phyloP scores from a whole-genome alignment of 2,329 filamentous ascomycete species.

The Taxawa tesnikishii region DNA sequence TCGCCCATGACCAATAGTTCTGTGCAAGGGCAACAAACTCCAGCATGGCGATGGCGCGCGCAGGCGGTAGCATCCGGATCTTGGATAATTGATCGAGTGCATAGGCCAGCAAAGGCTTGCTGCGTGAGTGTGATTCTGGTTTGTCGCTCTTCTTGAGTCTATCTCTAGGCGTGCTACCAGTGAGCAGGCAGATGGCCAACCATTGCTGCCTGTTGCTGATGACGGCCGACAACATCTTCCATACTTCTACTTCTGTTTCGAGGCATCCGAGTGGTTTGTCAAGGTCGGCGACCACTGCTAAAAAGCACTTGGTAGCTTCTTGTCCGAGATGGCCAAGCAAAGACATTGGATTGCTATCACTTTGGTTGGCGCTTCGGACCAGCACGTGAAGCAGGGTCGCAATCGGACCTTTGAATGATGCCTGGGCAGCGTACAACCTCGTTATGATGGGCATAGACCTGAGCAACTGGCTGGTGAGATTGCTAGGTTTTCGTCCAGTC shows the following conservation, averaged over 20 bases:
- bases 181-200: slow-evolving; percentile 88
- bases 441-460: slow-evolving; percentile 66
- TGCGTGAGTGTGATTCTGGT: slow-evolving; percentile 30
- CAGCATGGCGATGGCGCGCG: slow-evolving; percentile 61
- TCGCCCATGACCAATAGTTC: slow-evolving; percentile 93
- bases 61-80: slow-evolving; percentile 51
- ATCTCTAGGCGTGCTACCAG: slow-evolving; percentile 72
- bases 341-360: slow-evolving; percentile 70
- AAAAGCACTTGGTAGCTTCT: slow-evolving; percentile 70
- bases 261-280: slow-evolving; percentile 61
- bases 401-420: slow-evolving; percentile 52
- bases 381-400: slow-evolving; percentile 61
- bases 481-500: slow-evolving; percentile 48
- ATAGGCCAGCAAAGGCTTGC: slow-evolving; percentile 56
- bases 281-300: slow-evolving; percentile 64
- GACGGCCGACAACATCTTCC: slow-evolving; percentile 77
- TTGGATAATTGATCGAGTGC: slow-evolving; percentile 57
- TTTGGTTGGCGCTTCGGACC: slow-evolving; percentile 53
- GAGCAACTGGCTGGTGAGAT: slow-evolving; percentile 60
- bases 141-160: slow-evolving; percentile 50
- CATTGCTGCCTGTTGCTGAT: slow-evolving; percentile 87
- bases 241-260: slow-evolving; percentile 55
- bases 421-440: slow-evolving; percentile 59
- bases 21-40: slow-evolving; percentile 82
- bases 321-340: slow-evolving; percentile 82